Percentiles rank a stretch among this genome's conserved stretches.
Evolutionary conservation across 2,329 filamentous ascomycete genomes (phyloP).

Genomic region (Dactylellina sp.): DNA sequence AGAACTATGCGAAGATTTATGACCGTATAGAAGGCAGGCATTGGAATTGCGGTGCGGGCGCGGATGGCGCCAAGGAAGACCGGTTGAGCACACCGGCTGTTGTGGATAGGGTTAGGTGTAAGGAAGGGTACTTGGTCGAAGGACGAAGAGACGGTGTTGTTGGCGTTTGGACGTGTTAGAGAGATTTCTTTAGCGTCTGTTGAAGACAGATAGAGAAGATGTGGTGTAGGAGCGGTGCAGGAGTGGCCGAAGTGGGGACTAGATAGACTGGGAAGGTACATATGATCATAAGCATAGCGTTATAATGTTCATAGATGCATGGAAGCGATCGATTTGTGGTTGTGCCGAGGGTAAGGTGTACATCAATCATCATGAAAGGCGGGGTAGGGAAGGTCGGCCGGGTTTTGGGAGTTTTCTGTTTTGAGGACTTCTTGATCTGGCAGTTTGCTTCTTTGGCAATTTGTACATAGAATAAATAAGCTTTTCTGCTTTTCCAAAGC

Average conservation of each 20-base stretch:
- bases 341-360: too few species aligned
- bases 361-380: too few species aligned
- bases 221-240: neutral
- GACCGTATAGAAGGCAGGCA: slow-evolving; percentile 96
- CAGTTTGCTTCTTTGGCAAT: neutral
- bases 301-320: too few species aligned
- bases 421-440: too few species aligned
- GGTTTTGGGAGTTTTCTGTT: too few species aligned
- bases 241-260: neutral
- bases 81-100: slow-evolving; percentile 67
- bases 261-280: neutral
- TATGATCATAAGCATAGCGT: slow-evolving; percentile 3
- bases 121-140: slow-evolving; percentile 93
- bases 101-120: slow-evolving; percentile 87
- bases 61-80: slow-evolving; percentile 73
- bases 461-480: neutral
- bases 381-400: too few species aligned
- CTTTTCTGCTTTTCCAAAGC: too few species aligned
- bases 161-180: slow-evolving; percentile 85
- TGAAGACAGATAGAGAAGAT: too few species aligned
- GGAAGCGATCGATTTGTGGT: too few species aligned
- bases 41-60: slow-evolving; percentile 94
- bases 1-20: slow-evolving; percentile 96
- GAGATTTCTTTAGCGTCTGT: neutral
- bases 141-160: slow-evolving; percentile 87